Evolutionary conservation across 1,139 yeast species (phyloP).

Genomic region (Yamadazyma oceani): DNA sequence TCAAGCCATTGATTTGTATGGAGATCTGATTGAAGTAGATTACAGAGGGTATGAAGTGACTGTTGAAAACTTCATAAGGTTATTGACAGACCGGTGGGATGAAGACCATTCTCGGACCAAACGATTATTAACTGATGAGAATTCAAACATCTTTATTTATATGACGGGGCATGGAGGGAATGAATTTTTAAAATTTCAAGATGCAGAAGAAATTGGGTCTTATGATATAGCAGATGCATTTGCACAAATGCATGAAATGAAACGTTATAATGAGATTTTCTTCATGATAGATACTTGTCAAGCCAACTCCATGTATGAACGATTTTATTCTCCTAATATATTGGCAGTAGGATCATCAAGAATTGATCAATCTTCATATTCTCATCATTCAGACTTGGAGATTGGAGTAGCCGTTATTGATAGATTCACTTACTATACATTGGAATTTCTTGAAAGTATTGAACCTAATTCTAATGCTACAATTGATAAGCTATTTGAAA

Average conservation of each 20-base stretch:
- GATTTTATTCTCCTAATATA: constrained; percentile 89
- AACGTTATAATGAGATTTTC: constrained; percentile 89
- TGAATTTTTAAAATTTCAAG: constrained; percentile 95
- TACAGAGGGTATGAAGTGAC: constrained; percentile 98
- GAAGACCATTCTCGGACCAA: constrained; percentile 91
- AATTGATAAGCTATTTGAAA: constrained; percentile 78
- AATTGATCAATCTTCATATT: constrained; percentile 85
- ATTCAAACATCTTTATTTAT: constrained; percentile 89
- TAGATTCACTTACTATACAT: constrained; percentile 87
- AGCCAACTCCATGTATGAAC: constrained; percentile 95
- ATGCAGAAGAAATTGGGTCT: constrained; percentile 95
- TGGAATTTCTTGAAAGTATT: constrained; percentile 83
- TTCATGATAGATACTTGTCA: constrained; percentile 99
- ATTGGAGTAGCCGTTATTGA: constrained; percentile 98
- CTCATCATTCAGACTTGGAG: constrained; percentile 93
- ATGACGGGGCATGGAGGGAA: constrained; percentile 99
- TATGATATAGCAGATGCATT: constrained; percentile 97
- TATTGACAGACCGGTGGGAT: constrained; percentile 94
- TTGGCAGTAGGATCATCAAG: constrained; percentile 93
- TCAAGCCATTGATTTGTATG: constrained; percentile 90
- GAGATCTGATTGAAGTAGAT: constrained; percentile 93
- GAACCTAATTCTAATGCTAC: constrained; percentile 74
- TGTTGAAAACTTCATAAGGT: constrained; percentile 88
- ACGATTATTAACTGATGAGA: constrained; percentile 86
- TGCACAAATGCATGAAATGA: constrained; percentile 95